Percentiles rank a stretch among this genome's conserved stretches.
Conservation (phyloP, 768 basidiomycete species). For the Cystofilobasidium macerans region DNA sequence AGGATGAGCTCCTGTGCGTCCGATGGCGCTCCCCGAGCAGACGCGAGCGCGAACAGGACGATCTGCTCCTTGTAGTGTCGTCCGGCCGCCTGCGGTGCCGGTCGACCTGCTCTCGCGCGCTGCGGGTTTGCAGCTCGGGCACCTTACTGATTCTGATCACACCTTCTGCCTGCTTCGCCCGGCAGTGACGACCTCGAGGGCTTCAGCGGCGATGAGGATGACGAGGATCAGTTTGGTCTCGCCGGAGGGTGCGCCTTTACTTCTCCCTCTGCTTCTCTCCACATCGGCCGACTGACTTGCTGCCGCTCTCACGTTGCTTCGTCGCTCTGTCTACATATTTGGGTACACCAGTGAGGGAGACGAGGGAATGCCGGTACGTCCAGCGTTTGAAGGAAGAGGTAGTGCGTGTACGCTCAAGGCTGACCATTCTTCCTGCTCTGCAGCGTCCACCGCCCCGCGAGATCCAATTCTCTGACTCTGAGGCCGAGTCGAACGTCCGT, state of each 20-base stretch:
- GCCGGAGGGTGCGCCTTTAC: conserved; percentile 31
- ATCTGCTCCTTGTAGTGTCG: too few relatives aligned
- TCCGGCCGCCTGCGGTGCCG: too few relatives aligned
- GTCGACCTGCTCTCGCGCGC: too few relatives aligned
- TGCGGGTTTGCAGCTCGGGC: too few relatives aligned
- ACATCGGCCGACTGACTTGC: too few relatives aligned
- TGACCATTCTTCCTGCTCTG: not conserved
- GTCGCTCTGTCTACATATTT: not conserved
- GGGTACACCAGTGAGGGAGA: conserved; percentile 12
- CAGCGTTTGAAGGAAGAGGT: too few relatives aligned
- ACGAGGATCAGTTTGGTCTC: conserved; percentile 27
- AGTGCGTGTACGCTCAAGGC: too few relatives aligned
- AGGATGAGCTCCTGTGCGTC: conserved; percentile 43
- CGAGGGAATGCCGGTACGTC: conserved; percentile 24
- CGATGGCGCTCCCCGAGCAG: too few relatives aligned
- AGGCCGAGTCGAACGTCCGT: conserved; percentile 30
- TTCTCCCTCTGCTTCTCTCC: not conserved
- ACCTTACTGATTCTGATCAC: conserved; percentile 35
- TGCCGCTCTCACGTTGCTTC: not conserved
- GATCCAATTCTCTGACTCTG: conserved; percentile 48
- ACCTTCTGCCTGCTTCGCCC: conserved; percentile 27
- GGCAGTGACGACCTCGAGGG: conserved; percentile 30
- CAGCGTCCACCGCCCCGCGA: conserved; percentile 51
- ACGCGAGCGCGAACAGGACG: too few relatives aligned
- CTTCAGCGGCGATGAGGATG: conserved; percentile 19